Percentiles rank a stretch among this genome's conserved stretches.
Evolutionary conservation across 1,284 basidiomycete species (phyloP).

Genomic region (Pseudozyma thailandica): DNA sequence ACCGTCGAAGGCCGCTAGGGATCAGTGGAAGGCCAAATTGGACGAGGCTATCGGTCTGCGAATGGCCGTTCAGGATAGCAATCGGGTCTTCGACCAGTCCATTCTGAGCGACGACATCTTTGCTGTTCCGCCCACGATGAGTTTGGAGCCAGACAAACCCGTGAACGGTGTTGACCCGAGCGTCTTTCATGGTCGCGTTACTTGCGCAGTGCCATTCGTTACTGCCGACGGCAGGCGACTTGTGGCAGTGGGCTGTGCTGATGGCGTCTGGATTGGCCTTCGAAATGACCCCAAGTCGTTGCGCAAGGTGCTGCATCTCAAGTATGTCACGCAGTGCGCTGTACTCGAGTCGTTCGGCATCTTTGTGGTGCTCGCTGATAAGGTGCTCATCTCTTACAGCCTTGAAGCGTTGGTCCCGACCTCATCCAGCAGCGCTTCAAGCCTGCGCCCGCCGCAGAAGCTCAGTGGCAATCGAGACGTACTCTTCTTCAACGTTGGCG

Average conservation of each 20-base stretch:
- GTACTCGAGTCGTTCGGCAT: slow-evolving; percentile 95
- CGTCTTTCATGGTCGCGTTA: slow-evolving; percentile 87
- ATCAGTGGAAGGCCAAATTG: slow-evolving; percentile 88
- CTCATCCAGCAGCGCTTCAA: slow-evolving; percentile 72
- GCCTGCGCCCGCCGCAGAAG: slow-evolving; percentile 76
- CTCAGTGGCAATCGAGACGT: slow-evolving; percentile 89
- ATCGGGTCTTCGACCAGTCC: slow-evolving; percentile 75
- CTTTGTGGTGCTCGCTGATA: slow-evolving; percentile 92
- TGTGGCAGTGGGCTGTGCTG: slow-evolving; percentile 90
- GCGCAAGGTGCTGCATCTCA: slow-evolving; percentile 87
- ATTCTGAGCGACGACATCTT: slow-evolving; percentile 67
- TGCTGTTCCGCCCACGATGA: slow-evolving; percentile 41
- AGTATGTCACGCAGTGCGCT: slow-evolving; percentile 90
- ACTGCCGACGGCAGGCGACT: slow-evolving; percentile 84
- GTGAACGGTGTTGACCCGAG: slow-evolving; percentile 74
- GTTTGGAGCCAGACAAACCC: slow-evolving; percentile 48
- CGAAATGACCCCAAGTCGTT: slow-evolving; percentile 85
- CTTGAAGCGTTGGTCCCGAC: slow-evolving; percentile 95
- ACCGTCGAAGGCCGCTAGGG: slow-evolving; percentile 78
- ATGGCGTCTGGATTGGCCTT: slow-evolving; percentile 97
- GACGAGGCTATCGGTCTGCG: slow-evolving; percentile 87
- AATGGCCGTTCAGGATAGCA: slow-evolving; percentile 86
- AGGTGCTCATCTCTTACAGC: slow-evolving; percentile 78
- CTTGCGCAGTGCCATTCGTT: slow-evolving; percentile 82
- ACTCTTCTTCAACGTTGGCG: slow-evolving; percentile 91